These are phyloP conservation scores for Pisolithus sp. DNA, from an alignment of 768 basidiomycete genomes.

Conservation along the genomic window DNA sequence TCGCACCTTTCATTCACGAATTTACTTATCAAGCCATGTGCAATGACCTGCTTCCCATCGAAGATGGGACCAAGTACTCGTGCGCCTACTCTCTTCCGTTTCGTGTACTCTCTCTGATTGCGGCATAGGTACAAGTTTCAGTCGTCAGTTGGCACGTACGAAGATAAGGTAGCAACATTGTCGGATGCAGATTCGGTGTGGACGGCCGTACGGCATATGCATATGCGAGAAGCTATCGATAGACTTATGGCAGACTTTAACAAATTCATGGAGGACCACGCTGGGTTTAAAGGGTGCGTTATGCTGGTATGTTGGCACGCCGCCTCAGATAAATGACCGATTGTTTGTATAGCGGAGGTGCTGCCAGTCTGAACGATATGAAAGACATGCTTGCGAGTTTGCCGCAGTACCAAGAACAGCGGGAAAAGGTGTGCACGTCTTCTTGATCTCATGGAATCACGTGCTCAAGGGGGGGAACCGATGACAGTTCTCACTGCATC, in stretches of 20 bases:
- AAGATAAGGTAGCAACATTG: conserved; percentile 84
- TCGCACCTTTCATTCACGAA: conserved; percentile 89
- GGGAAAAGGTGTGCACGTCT: conserved; percentile 69
- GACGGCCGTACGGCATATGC: conserved; percentile 91
- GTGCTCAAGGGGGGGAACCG: neutral
- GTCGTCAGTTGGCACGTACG: conserved; percentile 75
- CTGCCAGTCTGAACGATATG: conserved; percentile 92
- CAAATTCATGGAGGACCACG: conserved; percentile 88
- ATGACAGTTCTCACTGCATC: conserved; percentile 83
- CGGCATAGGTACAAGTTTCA: conserved; percentile 84
- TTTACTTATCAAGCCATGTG: conserved; percentile 99
- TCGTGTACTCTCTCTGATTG: neutral
- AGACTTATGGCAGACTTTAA: conserved; percentile 96
- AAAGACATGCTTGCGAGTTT: conserved; percentile 97
- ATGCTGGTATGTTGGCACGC: conserved; percentile 1
- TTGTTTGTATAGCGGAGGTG: conserved; percentile 50
- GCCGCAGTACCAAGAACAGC: conserved; percentile 90
- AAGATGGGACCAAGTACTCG: conserved; percentile 83
- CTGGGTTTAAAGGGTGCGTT: conserved; percentile 83
- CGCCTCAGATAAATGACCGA: conserved; percentile 2
- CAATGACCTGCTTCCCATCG: conserved; percentile 85
- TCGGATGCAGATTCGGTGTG: conserved; percentile 86
- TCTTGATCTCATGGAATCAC: neutral
- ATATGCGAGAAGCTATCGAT: conserved; percentile 98
- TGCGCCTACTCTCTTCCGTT: conserved; percentile 37